phyloP scores from a whole-genome alignment of 78 protist genomes.

The Tieghemostelium lacteum region DNA sequence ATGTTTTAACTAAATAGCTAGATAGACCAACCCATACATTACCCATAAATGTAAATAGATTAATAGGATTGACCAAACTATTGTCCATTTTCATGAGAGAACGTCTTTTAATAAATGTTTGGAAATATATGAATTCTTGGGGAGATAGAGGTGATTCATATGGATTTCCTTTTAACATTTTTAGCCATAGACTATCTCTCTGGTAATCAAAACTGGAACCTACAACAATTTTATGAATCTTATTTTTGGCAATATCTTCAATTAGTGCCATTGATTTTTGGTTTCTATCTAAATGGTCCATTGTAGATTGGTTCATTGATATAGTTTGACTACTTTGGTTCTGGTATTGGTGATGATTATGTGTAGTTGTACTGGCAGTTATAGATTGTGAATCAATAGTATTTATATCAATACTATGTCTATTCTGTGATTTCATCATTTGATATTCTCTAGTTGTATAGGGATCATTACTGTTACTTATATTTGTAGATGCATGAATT shows the following conservation, averaged over 20 bases:
- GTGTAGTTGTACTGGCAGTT: background rate
- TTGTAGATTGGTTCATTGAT: conserved; percentile 10
- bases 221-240: conserved; percentile 29
- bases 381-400: background rate
- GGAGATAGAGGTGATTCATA: conserved; percentile 65
- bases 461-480: background rate
- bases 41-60: conserved; percentile 56
- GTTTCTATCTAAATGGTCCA: conserved; percentile 40
- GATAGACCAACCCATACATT: conserved; percentile 59
- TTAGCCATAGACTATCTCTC: conserved; percentile 61
- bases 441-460: background rate
- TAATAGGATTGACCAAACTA: conserved; percentile 17
- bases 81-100: conserved; percentile 60
- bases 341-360: background rate
- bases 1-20: conserved; percentile 35
- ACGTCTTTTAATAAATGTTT: conserved; percentile 17
- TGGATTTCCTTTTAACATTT: conserved; percentile 63
- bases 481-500: background rate
- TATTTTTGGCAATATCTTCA: conserved; percentile 33
- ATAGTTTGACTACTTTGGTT: background rate
- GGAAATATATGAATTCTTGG: conserved; percentile 48
- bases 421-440: background rate
- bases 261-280: conserved; percentile 28
- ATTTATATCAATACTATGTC: background rate
- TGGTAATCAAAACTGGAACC: conserved; percentile 40